Conservation (phyloP, 306 rosid genomes). For the Malus sylvestris region DNA sequence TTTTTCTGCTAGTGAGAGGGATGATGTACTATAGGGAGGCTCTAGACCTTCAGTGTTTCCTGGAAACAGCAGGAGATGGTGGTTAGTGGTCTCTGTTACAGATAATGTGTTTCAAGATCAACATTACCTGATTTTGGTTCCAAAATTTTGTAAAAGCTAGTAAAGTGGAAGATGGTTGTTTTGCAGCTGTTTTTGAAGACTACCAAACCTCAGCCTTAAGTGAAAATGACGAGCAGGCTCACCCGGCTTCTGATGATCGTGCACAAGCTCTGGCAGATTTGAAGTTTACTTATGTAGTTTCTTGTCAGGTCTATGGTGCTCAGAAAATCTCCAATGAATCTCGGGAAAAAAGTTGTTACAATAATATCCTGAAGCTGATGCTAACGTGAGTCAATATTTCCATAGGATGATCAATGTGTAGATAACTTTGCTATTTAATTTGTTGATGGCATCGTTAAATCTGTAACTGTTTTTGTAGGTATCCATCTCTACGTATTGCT, state of each 20-base stretch:
- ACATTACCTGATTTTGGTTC: conserved; percentile 6
- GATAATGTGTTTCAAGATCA: neutral
- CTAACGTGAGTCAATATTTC: conserved; percentile 51
- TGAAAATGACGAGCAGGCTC: conserved; percentile 24
- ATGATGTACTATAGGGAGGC: conserved; percentile 91
- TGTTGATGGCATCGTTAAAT: conserved; percentile 19
- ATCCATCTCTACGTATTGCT: conserved; percentile 84
- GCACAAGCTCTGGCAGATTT: conserved; percentile 80
- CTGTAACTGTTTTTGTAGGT: conserved; percentile 34
- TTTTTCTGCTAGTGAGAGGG: conserved; percentile 73
- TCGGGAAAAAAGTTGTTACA: conserved; percentile 50
- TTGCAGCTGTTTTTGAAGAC: conserved; percentile 46
- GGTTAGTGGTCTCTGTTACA: conserved; percentile 42
- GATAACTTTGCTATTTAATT: conserved; percentile 2
- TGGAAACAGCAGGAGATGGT: conserved; percentile 51
- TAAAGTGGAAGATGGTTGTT: conserved; percentile 1
- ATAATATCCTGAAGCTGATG: conserved; percentile 74
- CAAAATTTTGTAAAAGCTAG: neutral
- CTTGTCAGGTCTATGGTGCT: conserved; percentile 79
- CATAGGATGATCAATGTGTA: conserved; percentile 5
- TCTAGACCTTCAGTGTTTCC: conserved; percentile 59
- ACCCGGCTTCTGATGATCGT: too few relatives aligned
- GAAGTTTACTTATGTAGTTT: conserved; percentile 91
- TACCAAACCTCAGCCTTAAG: conserved; percentile 18
- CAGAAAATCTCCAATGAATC: conserved; percentile 57